phyloP scores from a whole-genome alignment of 163 green algal genomes.

The Chlorella variabilis region DNA sequence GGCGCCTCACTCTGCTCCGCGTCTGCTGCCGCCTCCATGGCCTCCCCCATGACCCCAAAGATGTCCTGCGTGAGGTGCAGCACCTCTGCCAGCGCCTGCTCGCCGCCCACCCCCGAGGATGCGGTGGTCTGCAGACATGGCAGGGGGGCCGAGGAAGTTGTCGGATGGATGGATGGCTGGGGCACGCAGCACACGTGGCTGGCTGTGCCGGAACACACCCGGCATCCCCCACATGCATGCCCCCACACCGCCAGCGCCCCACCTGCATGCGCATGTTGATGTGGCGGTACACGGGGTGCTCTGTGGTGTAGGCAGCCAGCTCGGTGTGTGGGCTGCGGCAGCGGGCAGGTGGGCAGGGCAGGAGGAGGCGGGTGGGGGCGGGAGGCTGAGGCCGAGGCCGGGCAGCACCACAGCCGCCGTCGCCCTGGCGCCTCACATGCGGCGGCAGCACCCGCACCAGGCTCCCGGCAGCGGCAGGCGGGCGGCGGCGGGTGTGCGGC shows the following conservation, averaged over 20 bases:
- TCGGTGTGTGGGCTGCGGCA: constrained; percentile 32
- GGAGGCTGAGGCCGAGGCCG: too few species aligned
- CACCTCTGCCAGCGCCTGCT: constrained; percentile 44
- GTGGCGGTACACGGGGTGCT: constrained; percentile 58
- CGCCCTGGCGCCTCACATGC: too few species aligned
- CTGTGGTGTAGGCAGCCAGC: constrained; percentile 48
- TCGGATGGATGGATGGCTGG: too few species aligned
- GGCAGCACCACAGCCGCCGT: too few species aligned
- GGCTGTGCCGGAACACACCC: too few species aligned
- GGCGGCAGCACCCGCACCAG: too few species aligned
- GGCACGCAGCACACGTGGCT: too few species aligned
- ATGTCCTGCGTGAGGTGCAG: constrained; percentile 44
- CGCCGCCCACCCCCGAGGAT: constrained; percentile 21
- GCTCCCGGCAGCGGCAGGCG: too few species aligned
- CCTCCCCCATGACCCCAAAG: constrained; percentile 31
- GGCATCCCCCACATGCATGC: background rate
- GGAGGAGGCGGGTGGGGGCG: background rate
- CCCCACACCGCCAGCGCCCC: background rate
- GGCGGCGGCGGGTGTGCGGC: background rate
- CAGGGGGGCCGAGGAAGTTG: background rate
- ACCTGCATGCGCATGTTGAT: constrained; percentile 51
- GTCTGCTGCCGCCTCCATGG: constrained; percentile 30
- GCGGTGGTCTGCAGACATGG: background rate
- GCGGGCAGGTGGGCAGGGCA: background rate
- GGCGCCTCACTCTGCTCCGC: constrained; percentile 12